phyloP scores from a whole-genome alignment of 371 early-diverging fungal genomes.

The Apophysomyces variabilis region DNA sequence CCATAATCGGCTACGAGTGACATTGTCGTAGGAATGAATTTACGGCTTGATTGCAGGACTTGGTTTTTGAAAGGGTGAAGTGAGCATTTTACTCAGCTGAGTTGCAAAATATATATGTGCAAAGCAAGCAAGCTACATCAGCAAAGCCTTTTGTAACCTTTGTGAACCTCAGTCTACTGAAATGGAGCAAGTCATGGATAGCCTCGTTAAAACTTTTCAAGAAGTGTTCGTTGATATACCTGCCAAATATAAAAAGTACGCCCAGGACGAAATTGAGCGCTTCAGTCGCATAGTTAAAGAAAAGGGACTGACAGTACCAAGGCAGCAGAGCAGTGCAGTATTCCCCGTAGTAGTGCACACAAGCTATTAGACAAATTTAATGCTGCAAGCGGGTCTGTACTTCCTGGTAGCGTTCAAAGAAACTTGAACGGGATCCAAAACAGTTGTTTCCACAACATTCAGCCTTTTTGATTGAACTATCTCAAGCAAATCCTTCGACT shows the following conservation, averaged over 20 bases:
- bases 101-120: no score
- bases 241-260: no score
- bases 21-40: conserved; percentile 8
- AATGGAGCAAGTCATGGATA: no score
- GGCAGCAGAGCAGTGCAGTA: background rate
- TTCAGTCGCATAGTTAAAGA: background rate
- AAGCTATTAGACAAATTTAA: background rate
- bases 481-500: background rate
- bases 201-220: no score
- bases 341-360: background rate
- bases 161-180: no score
- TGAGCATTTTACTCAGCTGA: no score
- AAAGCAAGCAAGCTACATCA: no score
- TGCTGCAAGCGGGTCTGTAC: background rate
- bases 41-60: background rate
- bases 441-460: background rate
- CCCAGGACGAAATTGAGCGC: background rate
- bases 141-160: no score
- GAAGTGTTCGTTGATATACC: no score
- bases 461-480: background rate
- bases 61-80: no score
- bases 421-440: background rate
- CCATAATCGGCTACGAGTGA: conserved; percentile 26
- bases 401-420: background rate
- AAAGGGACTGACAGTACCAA: background rate